Evolutionary conservation across 2,329 filamentous ascomycete species (phyloP), one percentile per base, ranked within the genome.

Genomic region (Stromatinia cepivora): DNA sequence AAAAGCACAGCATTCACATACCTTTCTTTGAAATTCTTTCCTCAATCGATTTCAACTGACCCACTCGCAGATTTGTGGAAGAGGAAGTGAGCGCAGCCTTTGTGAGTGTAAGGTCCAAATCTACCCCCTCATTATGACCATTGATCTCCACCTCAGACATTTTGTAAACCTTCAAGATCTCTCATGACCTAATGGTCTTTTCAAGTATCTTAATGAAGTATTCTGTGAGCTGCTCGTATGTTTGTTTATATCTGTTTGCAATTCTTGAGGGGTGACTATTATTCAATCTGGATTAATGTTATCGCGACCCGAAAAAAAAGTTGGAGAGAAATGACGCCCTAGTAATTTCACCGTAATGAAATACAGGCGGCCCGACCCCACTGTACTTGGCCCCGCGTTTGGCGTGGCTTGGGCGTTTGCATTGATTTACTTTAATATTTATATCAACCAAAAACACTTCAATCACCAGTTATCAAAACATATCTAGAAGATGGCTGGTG

Each of bases 81-180:
- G 89, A 90, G 54, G 88, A 89, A 65, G 83, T 82, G 71, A 91
- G 79, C 65, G 84, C 85, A 62, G 81, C 79, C 75, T 82, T 84
- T 67, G 81, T 81, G 70, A 82, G 80, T 67, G 79, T 79, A 73
- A 87, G 79, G 79, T 89, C 85, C 72, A 88, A 79, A 78, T 88
- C 84, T 50, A 63, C 61, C 73, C 87, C 79, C 72, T 79, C 74
- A 63, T 77, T 76, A 69, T 78, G 75, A 74, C 79, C 80, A 76
- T 82, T 81, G 74, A 79, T 78, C 77, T 80, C 79, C 76, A 79
- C 79, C 81, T 85, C 82, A 81, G 82, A 82, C 84, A 84, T 86
- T 76, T 80, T 83, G 78, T 74, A 48, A 76, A 75, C 66, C 71
- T 73, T 46, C 69, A 63, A 59, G 56, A 70, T 65, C 74, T 78